Evolutionary conservation across 805 yeast genomes (phyloP), one percentile per base, ranked within the genome.

Genomic region (Candida michaelii): DNA sequence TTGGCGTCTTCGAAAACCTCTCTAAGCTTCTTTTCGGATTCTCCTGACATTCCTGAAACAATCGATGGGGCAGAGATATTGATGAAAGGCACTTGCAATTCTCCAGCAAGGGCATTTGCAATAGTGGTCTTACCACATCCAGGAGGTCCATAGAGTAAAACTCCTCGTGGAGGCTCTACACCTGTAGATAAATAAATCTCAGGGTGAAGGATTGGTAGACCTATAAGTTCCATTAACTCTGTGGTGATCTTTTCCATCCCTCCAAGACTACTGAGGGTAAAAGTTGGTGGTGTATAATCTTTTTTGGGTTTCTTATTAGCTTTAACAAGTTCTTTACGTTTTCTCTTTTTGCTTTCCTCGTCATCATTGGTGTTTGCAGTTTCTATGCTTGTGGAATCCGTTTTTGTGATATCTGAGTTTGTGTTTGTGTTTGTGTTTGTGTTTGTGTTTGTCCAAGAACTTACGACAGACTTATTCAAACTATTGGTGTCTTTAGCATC

Each of bases 21-120:
- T 48, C 99, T 74, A 16, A 93, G 73, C 58, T 91, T 90, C 70
- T 93, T 93, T 62, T 93, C 99, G 49, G 91, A 82, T 62, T 93
- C 99, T 32, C 99, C 99, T n/a, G 96, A 88, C 98, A 93, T 93
- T 4, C 99, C 99, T 47, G 96, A 87, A 0, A 93, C 98, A 7
- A 93, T 88, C 2, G 96, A 84, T 1, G 99, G 99, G 0, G 99
- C 98, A 19, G 96, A 85, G 1, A 93, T 75, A 34, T 85, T 83
- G 13, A 93, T 80, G 58, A 93, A 93, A 0, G 98, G 97, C 0
- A 93, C 96, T 52, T 89, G 85, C 24, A 93, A 73, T 57, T 91
- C 96, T 21, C 96, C 96, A 1, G 99, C 99, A 16, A 93, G 69
- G 0, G 98, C 97, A 62, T 89, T 89, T 3, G 99, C 99, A 41